Base-by-base conservation (phyloP, 257 asterid species). In the Primulina tabacum region DNA sequence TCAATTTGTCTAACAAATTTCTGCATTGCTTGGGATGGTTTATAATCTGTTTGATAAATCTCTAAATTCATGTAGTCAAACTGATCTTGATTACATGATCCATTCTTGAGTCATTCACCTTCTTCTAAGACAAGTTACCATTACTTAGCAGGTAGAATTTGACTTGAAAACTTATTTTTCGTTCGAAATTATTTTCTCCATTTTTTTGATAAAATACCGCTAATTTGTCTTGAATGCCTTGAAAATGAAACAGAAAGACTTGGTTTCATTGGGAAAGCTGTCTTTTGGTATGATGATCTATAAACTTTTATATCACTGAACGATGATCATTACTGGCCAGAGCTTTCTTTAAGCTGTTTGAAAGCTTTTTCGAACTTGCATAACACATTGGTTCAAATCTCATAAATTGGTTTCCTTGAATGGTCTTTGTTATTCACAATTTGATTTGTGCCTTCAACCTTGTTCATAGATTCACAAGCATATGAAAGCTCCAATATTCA, bases 401-500 rank as follows among this genome's bases (percentile, higher is more conserved):
- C 32, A 20, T 7, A 8, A 26, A 52, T 67, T 32, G 50, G 28
- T 47, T 53, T 52, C 28, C 8, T 14, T 29, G n/a, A 47, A 11
- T 11, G 20, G 32, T 62, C 56, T 35, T 10, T 35, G 3, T 12
- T 37, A 10, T 53, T 18, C 21, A 8, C 5, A 8, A 30, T 64
- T 34, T 73, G 61, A 75, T 52, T 63, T 29, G 21, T 40, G n/a
- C 59, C 40, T 6, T 20, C 26, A n/a, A 65, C 72, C 34, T 60
- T 60, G 20, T 75, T 21, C 75, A 32, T 72, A 89, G 92, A 84
- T 87, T 67, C 87, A 77, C 64, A 79, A 84, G 75, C 64, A 75
- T 65, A 87, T 89, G 96, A 87, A 80, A 77, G 88, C 90, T 81
- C 96, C 96, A 71, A 85, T 87, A 69, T 81, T 78, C 63, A 33